Evolutionary conservation across 2,329 filamentous ascomycete genomes (phyloP).

Genomic region (Aspergillus chevalieri): DNA sequence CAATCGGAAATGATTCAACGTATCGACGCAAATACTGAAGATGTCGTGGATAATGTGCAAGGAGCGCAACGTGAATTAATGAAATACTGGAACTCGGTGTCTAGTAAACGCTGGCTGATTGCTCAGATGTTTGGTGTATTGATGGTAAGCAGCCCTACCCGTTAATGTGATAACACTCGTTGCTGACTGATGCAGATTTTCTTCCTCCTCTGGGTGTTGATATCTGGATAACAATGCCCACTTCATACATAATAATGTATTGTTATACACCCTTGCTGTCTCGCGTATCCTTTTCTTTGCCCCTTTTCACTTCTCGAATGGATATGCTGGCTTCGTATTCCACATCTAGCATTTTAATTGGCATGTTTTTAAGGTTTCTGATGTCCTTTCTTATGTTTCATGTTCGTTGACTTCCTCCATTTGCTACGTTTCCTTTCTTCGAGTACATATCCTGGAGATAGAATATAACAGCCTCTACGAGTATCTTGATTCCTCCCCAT

Average conservation of each 20-base stretch:
- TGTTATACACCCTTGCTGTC: constrained; percentile 19
- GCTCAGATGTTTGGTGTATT: constrained; percentile 75
- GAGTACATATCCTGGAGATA: constrained; percentile 1
- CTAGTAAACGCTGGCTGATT: constrained; percentile 90
- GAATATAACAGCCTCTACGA: neutral
- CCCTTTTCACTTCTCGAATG: neutral
- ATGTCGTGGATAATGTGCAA: constrained; percentile 97
- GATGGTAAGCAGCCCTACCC: constrained; percentile 53
- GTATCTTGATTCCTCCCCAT: no score
- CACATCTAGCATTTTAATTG: constrained; percentile 10
- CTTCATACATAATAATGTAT: constrained; percentile 22
- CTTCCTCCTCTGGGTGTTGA: constrained; percentile 69
- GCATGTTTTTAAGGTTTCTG: constrained; percentile 22
- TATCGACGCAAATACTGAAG: constrained; percentile 95
- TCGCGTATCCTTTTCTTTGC: constrained; percentile 9
- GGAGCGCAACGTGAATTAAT: constrained; percentile 90
- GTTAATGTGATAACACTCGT: constrained; percentile 1
- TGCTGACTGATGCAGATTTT: constrained; percentile 62
- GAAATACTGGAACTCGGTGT: constrained; percentile 94
- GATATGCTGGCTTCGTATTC: constrained; percentile 1
- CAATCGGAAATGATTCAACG: constrained; percentile 97
- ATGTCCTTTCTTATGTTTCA: constrained; percentile 5
- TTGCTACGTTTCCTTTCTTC: neutral
- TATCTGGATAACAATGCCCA: constrained; percentile 36
- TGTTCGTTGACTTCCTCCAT: constrained; percentile 4